Percentiles rank a stretch among this genome's conserved stretches.
Evolutionary conservation across 352 stramenopile species (phyloP).

Genomic region (Phytopythium boreale): DNA sequence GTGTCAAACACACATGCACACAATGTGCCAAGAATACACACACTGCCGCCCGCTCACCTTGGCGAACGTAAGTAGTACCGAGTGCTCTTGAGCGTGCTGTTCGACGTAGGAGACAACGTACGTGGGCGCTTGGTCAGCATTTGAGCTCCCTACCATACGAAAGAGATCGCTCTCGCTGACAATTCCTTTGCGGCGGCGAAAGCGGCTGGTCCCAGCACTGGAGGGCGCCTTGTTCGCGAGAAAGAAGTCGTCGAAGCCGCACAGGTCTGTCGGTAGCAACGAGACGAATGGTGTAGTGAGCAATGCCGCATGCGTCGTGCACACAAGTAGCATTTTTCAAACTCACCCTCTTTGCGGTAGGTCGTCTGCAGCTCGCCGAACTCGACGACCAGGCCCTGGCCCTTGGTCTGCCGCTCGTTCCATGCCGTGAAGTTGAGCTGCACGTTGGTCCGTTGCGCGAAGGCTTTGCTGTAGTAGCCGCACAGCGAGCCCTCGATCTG

Average conservation of each 20-base stretch:
- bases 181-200: constrained; percentile 30
- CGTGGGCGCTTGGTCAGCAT: neutral
- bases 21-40: too few relatives aligned
- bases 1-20: too few relatives aligned
- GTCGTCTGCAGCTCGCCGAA: constrained; percentile 66
- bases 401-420: constrained; percentile 45
- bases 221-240: constrained; percentile 2
- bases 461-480: constrained; percentile 64
- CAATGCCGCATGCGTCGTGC: too few relatives aligned
- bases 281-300: neutral
- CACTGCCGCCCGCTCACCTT: constrained; percentile 10
- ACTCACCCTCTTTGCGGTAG: constrained; percentile 41
- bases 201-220: neutral
- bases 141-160: neutral
- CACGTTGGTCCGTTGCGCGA: constrained; percentile 36
- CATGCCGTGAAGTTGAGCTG: constrained; percentile 40
- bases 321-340: constrained; percentile 1
- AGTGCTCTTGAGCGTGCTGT: constrained; percentile 23
- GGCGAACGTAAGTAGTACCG: constrained; percentile 17
- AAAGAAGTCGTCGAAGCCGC: constrained; percentile 56
- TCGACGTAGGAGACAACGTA: neutral
- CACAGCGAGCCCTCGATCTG: constrained; percentile 70
- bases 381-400: constrained; percentile 47
- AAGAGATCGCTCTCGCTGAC: constrained; percentile 13
- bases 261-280: constrained; percentile 32